Evolutionary conservation across 139 green algal species (phyloP), one percentile per base, ranked within the genome.

Genomic region (Chlamydomonas urium): DNA sequence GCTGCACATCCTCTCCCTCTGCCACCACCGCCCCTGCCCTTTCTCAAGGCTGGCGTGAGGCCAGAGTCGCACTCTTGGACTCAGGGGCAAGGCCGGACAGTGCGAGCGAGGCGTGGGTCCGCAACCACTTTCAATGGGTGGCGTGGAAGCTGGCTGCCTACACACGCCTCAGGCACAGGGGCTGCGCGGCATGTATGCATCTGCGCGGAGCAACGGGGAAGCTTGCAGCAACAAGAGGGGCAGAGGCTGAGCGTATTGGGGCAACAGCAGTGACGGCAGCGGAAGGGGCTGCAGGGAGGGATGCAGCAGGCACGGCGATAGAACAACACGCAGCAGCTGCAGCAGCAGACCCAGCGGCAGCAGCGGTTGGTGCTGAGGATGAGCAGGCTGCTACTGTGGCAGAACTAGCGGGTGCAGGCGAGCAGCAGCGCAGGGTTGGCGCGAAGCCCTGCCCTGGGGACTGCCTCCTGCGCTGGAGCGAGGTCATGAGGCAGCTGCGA

Each of bases 71-170:
- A n/a, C n/a, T n/a, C n/a, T n/a, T n/a, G n/a, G n/a, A n/a, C 42
- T 53, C 42, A 53, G 14, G 42, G 10, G 42, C 42, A 53, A 10
- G 42, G 14, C 42, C 42, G 17, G 10, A 10, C 10, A 53, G 21
- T 17, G 83, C 78, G 8, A 81, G 68, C 0, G 57, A 71, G 1
- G 83, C 74, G 1, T 93, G 88, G 88, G 78, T 85, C 14, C 23
- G 23, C 31, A 93, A 93, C 74, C 81, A 89, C 53, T 89, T 73
- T 62, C 79, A 75, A 3, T 90, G 83, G 88, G 70, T 88, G 47
- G 75, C 92, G 28, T 93, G 88, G 86, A 93, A 93, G 81, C 80
- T 91, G 56, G 83, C 87, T 32, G 53, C 69, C 0, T 82, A 86
- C 53, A 81, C 87, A 74, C 1, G 74, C 53, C 4, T 34, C n/a